phyloP scores from a whole-genome alignment of 108 stramenopile genomes.

The Nannochloropsis gaditana region DNA sequence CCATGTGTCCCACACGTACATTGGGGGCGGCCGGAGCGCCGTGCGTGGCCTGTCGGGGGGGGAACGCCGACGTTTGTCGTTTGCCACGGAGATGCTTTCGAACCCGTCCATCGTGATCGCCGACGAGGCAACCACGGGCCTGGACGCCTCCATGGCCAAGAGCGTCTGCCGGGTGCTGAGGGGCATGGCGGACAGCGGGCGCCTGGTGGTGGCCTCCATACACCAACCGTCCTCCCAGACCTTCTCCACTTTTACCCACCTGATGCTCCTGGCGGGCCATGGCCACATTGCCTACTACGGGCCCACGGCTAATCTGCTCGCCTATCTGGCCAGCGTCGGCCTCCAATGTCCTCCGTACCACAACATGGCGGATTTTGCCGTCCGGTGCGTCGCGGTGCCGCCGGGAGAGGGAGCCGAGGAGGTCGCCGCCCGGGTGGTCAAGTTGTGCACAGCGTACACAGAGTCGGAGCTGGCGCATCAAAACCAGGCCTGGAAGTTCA shows the following conservation, averaged over 20 bases:
- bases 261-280: constrained; percentile 26
- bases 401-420: not conserved
- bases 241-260: constrained; percentile 23
- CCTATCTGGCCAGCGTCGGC: not conserved
- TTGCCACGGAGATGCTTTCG: constrained; percentile 32
- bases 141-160: constrained; percentile 32
- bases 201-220: constrained; percentile 49
- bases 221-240: constrained; percentile 51
- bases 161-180: constrained; percentile 25
- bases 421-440: not conserved
- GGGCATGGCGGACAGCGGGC: constrained; percentile 38
- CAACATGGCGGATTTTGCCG: constrained; percentile 8
- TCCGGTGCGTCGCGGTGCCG: not conserved
- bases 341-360: not conserved
- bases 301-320: not conserved
- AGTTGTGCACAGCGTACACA: not conserved
- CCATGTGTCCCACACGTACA: not conserved
- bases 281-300: constrained; percentile 12
- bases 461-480: not conserved
- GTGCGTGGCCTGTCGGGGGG: constrained; percentile 31
- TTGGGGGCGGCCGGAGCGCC: not conserved
- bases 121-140: constrained; percentile 44
- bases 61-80: constrained; percentile 42
- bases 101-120: constrained; percentile 35
- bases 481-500: not conserved